These are phyloP conservation scores for Leptodontidium sp. DNA, from an alignment of 2,329 filamentous ascomycete genomes.

Conservation along the genomic window DNA sequence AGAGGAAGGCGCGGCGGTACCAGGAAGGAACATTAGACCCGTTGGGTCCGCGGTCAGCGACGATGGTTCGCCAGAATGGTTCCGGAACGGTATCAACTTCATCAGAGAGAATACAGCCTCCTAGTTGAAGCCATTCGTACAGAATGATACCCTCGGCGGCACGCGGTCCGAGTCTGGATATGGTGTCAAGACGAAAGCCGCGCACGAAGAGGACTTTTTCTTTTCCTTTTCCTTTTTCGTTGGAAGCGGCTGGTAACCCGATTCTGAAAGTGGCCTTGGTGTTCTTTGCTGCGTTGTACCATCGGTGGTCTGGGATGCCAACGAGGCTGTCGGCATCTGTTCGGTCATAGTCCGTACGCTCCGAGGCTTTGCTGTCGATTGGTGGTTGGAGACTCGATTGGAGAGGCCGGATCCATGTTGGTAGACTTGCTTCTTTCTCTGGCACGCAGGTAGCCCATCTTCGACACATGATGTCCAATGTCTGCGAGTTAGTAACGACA, in stretches of 20 bases:
- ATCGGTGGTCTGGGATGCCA: constrained; percentile 22
- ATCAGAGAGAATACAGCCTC: constrained; percentile 10
- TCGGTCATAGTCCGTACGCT: constrained; percentile 8
- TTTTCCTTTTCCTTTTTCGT: neutral
- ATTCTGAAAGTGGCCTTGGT: constrained; percentile 1
- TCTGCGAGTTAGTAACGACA: constrained; percentile 18
- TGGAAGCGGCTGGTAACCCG: neutral
- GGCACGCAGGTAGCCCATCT: constrained; percentile 23
- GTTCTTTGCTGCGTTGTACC: constrained; percentile 25
- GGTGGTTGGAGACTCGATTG: constrained; percentile 22
- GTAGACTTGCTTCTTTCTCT: constrained; percentile 24
- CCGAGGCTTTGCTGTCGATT: constrained; percentile 17
- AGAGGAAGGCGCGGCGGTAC: neutral
- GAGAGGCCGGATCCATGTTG: constrained; percentile 27
- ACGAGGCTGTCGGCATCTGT: constrained; percentile 30
- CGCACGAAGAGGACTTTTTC: constrained; percentile 6
- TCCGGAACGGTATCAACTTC: neutral
- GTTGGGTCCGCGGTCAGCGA: constrained; percentile 31
- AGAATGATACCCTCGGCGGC: constrained; percentile 30
- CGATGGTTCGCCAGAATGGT: constrained; percentile 32
- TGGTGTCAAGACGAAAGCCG: constrained; percentile 26
- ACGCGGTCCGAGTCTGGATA: constrained; percentile 22
- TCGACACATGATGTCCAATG: constrained; percentile 31
- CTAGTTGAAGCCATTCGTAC: constrained; percentile 29
- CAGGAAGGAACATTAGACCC: constrained; percentile 21